Evolutionary conservation across 768 basidiomycete species (phyloP), one percentile per base, ranked within the genome.

Genomic region (Ramaria rubella): DNA sequence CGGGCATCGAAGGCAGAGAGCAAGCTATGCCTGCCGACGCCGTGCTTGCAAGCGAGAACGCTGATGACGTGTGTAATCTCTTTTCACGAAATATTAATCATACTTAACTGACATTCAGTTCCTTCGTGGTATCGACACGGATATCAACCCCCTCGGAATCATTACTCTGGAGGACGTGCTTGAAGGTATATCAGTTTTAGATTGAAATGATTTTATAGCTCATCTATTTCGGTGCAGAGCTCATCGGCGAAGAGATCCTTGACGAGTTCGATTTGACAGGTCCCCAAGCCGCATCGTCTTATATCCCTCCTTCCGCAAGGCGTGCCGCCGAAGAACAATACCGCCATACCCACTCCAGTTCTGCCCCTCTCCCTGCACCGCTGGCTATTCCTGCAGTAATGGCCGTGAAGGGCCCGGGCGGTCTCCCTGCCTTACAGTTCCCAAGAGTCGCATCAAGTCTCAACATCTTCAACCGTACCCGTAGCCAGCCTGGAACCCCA

Each of bases 141-240:
- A 85, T 19, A 77, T 92, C 31, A 86, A 86, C 75, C 91, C 90
- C 2, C 75, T 94, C 24, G 93, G 93, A 49, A 91, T 95, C 63
- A 94, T 95, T 59, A 95, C 93, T 0, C 77, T 95, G 2, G 93
- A 95, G 70, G 93, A 95, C 61, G 89, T 95, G 8, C 75, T 95
- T 9, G 93, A 95, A 81, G 88, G 88, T 86, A 51, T 21, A 65
- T 63, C 7, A 9, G 29, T 8, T 43, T n/a, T 8, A n/a, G 11
- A 17, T 17, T 24, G 2, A 11, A 48, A 38, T 19, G 8, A 21
- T 14, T 27, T 55, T 29, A 19, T 21, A 14, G n/a, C 15, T 52
- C 11, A 57, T 49, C 31, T 1, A 24, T 30, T 27, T 19, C 26
- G 14, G n/a, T 46, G 8, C 62, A 90, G 92, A 94, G 66, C 77